Base-by-base conservation (phyloP, 2,329 filamentous ascomycete genomes). In the Bertia moriformis region DNA sequence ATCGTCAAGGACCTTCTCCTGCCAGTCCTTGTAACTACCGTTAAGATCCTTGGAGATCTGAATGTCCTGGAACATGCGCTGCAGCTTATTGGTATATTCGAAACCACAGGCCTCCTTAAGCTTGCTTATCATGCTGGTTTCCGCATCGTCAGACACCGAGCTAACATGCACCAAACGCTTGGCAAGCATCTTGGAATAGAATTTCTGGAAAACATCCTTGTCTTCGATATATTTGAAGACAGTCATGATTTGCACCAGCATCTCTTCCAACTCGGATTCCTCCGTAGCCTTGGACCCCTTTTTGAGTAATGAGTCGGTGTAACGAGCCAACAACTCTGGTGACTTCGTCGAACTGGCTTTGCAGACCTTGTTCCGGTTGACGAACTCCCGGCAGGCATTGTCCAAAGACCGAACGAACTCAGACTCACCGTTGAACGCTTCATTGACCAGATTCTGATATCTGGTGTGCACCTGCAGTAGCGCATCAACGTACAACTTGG, bases 141-240 rank as follows among this genome's bases (percentile, higher is more conserved):
- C 91, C 1, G 91, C 89, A 61, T 98, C 91, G 49, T 94, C 88
- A 2, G 88, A 95, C 3, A 91, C 91, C 0, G 91, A 96, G 56
- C 83, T 95, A 57, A 83, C 87, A 58, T 95, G 86, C 14, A 98
- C 91, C 40, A 98, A 66, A 51, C 91, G 86, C 57, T 93, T 86
- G 38, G 91, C 91, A 49, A 98, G 66, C 80, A 94, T 94, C 45
- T 88, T 83, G 2, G 89, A 93, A 63, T 98, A 98, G 62, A 95
- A 98, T 60, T 96, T 98, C 60, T 96, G 91, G 71, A 98, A 98
- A 4, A 98, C 93, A 53, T 98, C 91, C 69, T 98, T 98, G 62
- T 98, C 93, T 57, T 98, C 91, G 46, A 98, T 96, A 61, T 98
- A 98, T 65, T 96, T 96, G 74, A 98, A 98, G 40, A 98, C 86